Conservation (phyloP, 768 basidiomycete genomes). For the Lactarius hengduanensis region DNA sequence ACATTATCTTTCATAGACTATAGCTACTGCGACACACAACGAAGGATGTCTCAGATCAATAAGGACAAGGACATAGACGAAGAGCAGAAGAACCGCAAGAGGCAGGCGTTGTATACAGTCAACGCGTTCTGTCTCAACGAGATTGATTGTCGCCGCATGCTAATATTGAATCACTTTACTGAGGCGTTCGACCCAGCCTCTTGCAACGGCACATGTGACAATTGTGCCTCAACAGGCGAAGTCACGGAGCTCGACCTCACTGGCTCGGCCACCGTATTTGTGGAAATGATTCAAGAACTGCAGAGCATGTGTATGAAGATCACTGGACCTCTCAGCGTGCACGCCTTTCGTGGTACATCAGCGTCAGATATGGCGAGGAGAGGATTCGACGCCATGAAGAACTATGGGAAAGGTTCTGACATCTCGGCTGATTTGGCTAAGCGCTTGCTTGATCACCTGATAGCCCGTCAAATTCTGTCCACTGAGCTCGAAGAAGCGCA, state of each 20-base stretch:
- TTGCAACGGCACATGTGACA: slow-evolving; percentile 79
- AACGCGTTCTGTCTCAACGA: slow-evolving; percentile 78
- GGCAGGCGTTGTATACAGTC: slow-evolving; percentile 63
- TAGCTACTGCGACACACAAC: slow-evolving; percentile 54
- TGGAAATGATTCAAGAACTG: slow-evolving; percentile 36
- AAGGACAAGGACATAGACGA: slow-evolving; percentile 41
- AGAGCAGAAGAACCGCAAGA: slow-evolving; percentile 66
- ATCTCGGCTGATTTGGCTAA: slow-evolving; percentile 12
- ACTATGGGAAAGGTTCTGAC: slow-evolving; percentile 18
- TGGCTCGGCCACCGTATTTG: slow-evolving; percentile 49
- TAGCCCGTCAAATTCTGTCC: slow-evolving; percentile 7
- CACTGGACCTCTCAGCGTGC: slow-evolving; percentile 14
- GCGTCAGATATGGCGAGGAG: slow-evolving; percentile 11
- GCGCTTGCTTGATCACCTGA: slow-evolving; percentile 21
- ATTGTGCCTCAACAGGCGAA: slow-evolving; percentile 47
- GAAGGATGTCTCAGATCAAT: slow-evolving; percentile 59
- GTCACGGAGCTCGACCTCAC: slow-evolving; percentile 60
- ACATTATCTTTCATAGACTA: slow-evolving; percentile 52
- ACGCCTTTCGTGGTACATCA: slow-evolving; percentile 26
- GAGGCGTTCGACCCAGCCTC: slow-evolving; percentile 68
- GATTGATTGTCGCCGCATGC: slow-evolving; percentile 81
- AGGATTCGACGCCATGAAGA: slow-evolving; percentile 1
- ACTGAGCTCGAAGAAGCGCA: slow-evolving; percentile 10
- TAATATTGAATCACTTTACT: slow-evolving; percentile 86
- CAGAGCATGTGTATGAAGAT: slow-evolving; percentile 10